A percentile compares a stretch with the other conserved stretches of the same genome.
Conservation (phyloP, 2,329 filamentous ascomycete genomes). For the Botryotinia calthae region DNA sequence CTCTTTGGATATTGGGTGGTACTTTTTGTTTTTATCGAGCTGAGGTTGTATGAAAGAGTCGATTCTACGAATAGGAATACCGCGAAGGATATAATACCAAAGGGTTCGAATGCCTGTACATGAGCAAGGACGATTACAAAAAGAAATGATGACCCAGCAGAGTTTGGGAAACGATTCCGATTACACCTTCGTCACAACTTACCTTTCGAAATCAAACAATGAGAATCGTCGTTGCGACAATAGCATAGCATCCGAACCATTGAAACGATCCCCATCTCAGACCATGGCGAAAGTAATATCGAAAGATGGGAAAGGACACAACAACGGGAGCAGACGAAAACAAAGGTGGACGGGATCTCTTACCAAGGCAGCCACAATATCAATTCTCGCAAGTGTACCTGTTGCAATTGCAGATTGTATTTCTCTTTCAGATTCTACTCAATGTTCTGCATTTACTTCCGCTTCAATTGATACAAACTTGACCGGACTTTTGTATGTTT, state of each 20-base stretch:
- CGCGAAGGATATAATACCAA: conserved; percentile 1
- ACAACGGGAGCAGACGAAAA: conserved; percentile 26
- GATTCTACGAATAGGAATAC: background rate
- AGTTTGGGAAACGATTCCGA: background rate
- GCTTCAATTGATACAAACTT: conserved; percentile 63
- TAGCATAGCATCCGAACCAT: conserved; percentile 13
- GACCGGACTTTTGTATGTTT: conserved; percentile 62
- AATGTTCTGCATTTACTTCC: conserved; percentile 69
- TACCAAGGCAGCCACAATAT: conserved; percentile 32
- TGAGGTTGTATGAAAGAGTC: conserved; percentile 2
- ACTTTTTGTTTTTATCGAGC: conserved; percentile 8
- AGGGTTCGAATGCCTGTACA: background rate
- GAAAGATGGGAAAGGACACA: conserved; percentile 15
- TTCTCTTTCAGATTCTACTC: conserved; percentile 65
- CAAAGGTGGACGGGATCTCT: conserved; percentile 28
- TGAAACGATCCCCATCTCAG: conserved; percentile 12
- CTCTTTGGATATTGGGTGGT: conserved; percentile 20
- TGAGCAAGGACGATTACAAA: background rate
- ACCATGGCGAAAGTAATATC: conserved; percentile 22
- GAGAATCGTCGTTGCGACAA: conserved; percentile 22
- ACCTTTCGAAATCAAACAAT: conserved; percentile 12
- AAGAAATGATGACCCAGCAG: conserved; percentile 11
- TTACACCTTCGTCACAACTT: background rate
- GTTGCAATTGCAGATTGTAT: conserved; percentile 49
- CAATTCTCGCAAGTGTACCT: conserved; percentile 35